These are phyloP conservation scores for Pseudophaeomoniella oleicola DNA, from an alignment of 2,329 filamentous ascomycete species.

Conservation along the genomic window DNA sequence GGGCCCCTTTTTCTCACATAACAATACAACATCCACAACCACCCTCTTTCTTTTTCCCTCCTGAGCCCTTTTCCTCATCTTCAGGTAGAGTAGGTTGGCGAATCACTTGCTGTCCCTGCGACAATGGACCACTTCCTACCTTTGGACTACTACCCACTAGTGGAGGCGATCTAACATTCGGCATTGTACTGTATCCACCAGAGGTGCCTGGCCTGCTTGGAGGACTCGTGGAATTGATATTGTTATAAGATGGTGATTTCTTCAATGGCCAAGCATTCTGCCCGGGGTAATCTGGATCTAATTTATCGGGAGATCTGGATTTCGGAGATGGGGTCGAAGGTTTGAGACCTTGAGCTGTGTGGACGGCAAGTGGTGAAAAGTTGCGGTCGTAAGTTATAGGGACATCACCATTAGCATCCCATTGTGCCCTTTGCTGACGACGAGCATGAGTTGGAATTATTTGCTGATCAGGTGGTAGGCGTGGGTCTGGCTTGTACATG, in stretches of 20 bases:
- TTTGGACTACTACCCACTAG: slow-evolving; percentile 11
- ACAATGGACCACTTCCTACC: slow-evolving; percentile 1
- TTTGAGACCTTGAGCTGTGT: slow-evolving; percentile 17
- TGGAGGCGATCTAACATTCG: slow-evolving; percentile 24
- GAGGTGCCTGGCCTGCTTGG: slow-evolving; percentile 24
- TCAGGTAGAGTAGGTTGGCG: slow-evolving; percentile 3
- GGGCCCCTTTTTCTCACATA: slow-evolving; percentile 52
- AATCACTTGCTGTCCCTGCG: slow-evolving; percentile 4
- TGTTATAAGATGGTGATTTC: slow-evolving; percentile 6
- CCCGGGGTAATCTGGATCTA: no score
- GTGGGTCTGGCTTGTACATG: slow-evolving; percentile 90
- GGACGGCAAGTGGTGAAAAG: slow-evolving; percentile 59
- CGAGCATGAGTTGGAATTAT: slow-evolving; percentile 88
- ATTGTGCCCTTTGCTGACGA: slow-evolving; percentile 82
- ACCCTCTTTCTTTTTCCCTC: slow-evolving; percentile 39
- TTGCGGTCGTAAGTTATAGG: slow-evolving; percentile 76
- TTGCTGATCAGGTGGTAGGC: slow-evolving; percentile 86
- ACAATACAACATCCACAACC: slow-evolving; percentile 59
- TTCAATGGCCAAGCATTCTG: slow-evolving; percentile 16
- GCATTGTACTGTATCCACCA: slow-evolving; percentile 35
- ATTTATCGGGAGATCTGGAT: slow-evolving; percentile 9
- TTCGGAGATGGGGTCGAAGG: slow-evolving; percentile 5
- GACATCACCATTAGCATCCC: slow-evolving; percentile 81
- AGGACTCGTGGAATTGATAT: slow-evolving; percentile 11
- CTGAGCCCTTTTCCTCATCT: slow-evolving; percentile 16